A percentile compares a stretch with the other conserved stretches of the same genome.
phyloP scores from a whole-genome alignment of 768 basidiomycete species.

The Boletus patriciae region DNA sequence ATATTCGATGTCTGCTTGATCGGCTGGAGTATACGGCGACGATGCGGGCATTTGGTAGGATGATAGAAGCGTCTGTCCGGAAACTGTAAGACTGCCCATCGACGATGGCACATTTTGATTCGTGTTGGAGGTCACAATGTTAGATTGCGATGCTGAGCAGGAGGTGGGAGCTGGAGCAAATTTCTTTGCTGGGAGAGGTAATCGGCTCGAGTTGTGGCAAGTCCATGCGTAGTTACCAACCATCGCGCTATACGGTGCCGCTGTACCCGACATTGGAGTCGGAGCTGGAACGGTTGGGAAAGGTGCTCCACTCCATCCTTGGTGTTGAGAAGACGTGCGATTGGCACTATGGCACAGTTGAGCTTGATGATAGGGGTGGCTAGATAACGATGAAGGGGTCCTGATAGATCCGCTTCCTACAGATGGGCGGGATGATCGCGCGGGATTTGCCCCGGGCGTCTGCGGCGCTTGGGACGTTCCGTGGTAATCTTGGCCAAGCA shows the following conservation, averaged over 20 bases:
- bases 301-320: conserved; percentile 1
- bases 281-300: background rate
- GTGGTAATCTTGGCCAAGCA: background rate
- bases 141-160: conserved; percentile 1
- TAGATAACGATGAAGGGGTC: conserved; percentile 1
- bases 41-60: background rate
- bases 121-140: background rate
- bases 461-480: conserved; percentile 1
- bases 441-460: background rate
- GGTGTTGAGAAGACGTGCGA: conserved; percentile 10
- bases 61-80: background rate
- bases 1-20: conserved; percentile 25
- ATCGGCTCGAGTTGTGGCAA: background rate
- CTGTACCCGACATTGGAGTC: background rate
- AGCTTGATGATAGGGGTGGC: conserved; percentile 17
- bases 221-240: background rate
- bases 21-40: background rate
- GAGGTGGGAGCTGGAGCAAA: background rate
- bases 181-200: background rate
- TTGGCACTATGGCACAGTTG: conserved; percentile 14
- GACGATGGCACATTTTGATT: conserved; percentile 4
- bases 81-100: background rate
- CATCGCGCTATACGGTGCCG: background rate
- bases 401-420: conserved; percentile 5
- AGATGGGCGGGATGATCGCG: conserved; percentile 6